Percentiles rank a stretch among this genome's conserved stretches.
Conservation (phyloP, 768 basidiomycete genomes). For the Thelephora ganbajun region DNA sequence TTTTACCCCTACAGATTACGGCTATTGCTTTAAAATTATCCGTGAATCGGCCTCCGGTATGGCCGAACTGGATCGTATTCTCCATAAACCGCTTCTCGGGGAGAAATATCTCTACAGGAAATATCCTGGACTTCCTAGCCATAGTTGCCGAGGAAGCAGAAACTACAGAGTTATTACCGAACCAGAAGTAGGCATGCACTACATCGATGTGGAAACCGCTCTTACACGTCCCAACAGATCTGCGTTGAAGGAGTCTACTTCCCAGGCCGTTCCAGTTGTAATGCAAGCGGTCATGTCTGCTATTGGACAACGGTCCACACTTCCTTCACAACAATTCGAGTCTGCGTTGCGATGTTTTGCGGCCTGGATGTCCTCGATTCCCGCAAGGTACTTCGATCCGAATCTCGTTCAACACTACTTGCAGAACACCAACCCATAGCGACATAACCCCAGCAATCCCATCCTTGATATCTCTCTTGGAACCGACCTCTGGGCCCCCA, state of each 20-base stretch:
- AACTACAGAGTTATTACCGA: slow-evolving; percentile 58
- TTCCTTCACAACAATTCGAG: slow-evolving; percentile 33
- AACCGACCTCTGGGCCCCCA: slow-evolving; percentile 14
- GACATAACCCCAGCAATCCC: slow-evolving; percentile 58
- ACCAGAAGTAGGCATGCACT: slow-evolving; percentile 46
- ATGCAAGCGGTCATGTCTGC: slow-evolving; percentile 50
- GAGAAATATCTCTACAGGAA: slow-evolving; percentile 42
- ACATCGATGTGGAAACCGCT: not conserved
- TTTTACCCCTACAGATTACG: slow-evolving; percentile 29
- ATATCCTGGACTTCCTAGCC: slow-evolving; percentile 60
- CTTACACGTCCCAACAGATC: slow-evolving; percentile 23
- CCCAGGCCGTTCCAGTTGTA: slow-evolving; percentile 57
- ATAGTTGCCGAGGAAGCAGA: slow-evolving; percentile 78
- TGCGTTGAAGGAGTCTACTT: slow-evolving; percentile 51
- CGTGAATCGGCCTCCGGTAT: slow-evolving; percentile 39
- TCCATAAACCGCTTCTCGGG: slow-evolving; percentile 49
- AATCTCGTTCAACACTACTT: not conserved
- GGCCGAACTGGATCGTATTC: slow-evolving; percentile 67
- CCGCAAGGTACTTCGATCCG: slow-evolving; percentile 37
- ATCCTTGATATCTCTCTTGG: slow-evolving; percentile 37
- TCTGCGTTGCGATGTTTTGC: slow-evolving; percentile 71
- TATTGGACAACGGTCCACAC: slow-evolving; percentile 24
- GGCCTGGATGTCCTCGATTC: slow-evolving; percentile 67
- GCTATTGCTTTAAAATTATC: slow-evolving; percentile 61
- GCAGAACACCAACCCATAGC: slow-evolving; percentile 19